Conservation (phyloP, 2,329 filamentous ascomycete species). For the Sporothrix variecibatus region DNA sequence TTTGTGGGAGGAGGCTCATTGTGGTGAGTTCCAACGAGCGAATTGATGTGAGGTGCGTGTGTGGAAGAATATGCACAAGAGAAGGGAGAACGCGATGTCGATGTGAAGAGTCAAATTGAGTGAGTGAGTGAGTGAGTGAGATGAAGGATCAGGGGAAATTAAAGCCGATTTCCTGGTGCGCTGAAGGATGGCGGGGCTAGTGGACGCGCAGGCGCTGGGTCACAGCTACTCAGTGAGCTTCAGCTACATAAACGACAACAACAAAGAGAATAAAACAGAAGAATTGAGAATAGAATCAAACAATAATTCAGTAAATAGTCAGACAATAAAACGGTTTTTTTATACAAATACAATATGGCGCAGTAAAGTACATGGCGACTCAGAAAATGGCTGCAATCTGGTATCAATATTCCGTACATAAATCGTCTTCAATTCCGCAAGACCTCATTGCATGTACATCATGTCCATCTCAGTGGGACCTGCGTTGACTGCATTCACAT, state of each 20-base stretch:
- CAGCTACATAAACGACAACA: background rate
- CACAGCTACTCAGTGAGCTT: background rate
- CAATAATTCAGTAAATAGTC: no score
- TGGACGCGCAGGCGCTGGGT: background rate
- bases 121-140: background rate
- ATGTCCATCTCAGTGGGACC: background rate
- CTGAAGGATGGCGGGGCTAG: background rate
- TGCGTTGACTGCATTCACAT: background rate
- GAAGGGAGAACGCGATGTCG: background rate
- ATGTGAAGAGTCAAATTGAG: background rate
- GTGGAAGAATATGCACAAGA: background rate
- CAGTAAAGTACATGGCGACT: no score
- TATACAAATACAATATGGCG: no score
- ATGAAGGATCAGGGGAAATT: background rate
- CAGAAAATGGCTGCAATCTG: background rate
- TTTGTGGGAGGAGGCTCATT: constrained; percentile 12
- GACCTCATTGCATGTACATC: background rate
- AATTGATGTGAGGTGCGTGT: background rate
- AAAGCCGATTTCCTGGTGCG: background rate
- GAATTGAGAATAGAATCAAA: background rate
- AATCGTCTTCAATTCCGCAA: background rate
- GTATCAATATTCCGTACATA: background rate
- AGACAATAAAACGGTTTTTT: no score
- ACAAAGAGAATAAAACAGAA: background rate
- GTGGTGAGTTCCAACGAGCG: background rate